phyloP scores from a whole-genome alignment of 345 rosid genomes.

The Hypericum perforatum region DNA sequence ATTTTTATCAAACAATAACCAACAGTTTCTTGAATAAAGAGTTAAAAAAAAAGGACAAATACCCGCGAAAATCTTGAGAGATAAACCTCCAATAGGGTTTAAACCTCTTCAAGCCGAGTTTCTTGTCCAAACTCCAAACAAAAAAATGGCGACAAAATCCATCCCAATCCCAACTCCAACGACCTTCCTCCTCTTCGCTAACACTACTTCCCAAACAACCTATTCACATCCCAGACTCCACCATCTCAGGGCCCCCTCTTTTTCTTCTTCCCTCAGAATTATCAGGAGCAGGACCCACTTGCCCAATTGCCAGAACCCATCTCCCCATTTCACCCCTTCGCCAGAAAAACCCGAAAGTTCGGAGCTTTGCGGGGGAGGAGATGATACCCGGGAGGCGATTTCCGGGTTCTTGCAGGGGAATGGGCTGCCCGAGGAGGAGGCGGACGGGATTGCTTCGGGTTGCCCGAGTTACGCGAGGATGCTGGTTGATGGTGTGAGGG shows the following conservation, averaged over 20 bases:
- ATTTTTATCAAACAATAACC: no score
- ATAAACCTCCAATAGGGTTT: no score
- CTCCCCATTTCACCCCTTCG: conserved; percentile 8
- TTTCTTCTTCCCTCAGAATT: conserved; percentile 4
- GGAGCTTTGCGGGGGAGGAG: conserved; percentile 12
- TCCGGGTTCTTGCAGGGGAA: conserved; percentile 36
- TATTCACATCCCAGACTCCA: background rate
- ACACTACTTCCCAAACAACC: conserved; percentile 7
- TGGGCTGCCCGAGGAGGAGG: conserved; percentile 43
- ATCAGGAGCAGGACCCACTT: background rate
- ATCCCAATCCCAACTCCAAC: conserved; percentile 19
- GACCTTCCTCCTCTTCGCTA: conserved; percentile 8
- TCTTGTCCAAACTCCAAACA: no score
- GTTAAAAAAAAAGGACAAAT: no score
- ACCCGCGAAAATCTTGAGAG: no score
- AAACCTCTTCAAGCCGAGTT: no score
- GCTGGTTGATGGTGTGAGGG: conserved; percentile 51
- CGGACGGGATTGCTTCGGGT: conserved; percentile 33
- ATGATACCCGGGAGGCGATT: conserved; percentile 43
- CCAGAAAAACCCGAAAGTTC: conserved; percentile 4
- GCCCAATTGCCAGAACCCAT: conserved; percentile 13
- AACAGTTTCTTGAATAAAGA: no score
- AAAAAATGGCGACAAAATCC: conserved; percentile 7
- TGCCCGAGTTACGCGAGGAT: conserved; percentile 46
- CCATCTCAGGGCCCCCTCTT: background rate